These are phyloP conservation scores for Backusella westeae DNA, from an alignment of 192 early-diverging fungal genomes.

Conservation along the genomic window DNA sequence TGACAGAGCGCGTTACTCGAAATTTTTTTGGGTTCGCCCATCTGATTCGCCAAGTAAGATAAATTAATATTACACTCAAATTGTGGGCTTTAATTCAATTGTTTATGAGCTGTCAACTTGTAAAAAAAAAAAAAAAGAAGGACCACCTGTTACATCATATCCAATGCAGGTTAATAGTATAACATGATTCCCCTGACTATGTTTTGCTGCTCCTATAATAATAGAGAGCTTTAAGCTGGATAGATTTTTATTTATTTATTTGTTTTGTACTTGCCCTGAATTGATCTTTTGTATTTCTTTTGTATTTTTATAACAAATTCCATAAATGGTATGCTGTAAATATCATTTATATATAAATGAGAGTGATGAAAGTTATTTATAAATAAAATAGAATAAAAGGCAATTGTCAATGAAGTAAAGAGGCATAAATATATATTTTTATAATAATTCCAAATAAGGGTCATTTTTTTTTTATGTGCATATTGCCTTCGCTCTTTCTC, in stretches of 20 bases:
- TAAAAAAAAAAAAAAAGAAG: neutral
- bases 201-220: neutral
- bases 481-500: neutral
- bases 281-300: neutral
- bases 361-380: neutral
- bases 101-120: neutral
- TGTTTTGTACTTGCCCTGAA: neutral
- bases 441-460: neutral
- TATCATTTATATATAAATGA: neutral
- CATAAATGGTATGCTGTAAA: too few relatives aligned
- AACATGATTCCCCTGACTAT: neutral
- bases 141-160: neutral
- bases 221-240: neutral
- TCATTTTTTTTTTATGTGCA: neutral
- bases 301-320: too few relatives aligned
- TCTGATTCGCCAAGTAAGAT: neutral
- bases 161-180: neutral
- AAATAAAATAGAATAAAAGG: neutral
- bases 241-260: neutral
- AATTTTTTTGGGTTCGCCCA: neutral
- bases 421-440: neutral
- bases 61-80: neutral
- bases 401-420: neutral
- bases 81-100: neutral
- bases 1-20: constrained; percentile 2